phyloP scores from a whole-genome alignment of 192 early-diverging fungal genomes.

The Umbelopsis isabellina region DNA sequence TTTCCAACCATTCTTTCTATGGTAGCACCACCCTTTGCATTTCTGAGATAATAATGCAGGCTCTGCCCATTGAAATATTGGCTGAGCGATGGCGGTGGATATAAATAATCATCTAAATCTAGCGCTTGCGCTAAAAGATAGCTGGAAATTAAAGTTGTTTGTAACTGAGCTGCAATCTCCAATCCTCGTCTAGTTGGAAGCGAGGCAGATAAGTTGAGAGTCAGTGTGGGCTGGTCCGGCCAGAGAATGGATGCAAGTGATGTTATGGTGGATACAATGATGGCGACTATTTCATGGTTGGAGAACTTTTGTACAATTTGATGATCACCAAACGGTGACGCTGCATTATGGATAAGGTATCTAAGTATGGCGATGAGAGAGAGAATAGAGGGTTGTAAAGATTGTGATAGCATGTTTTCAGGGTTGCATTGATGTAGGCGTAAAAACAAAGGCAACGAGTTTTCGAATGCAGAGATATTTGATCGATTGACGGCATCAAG shows the following conservation, averaged over 20 bases:
- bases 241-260: slow-evolving; percentile 22
- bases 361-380: slow-evolving; percentile 29
- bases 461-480: neutral
- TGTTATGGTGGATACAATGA: slow-evolving; percentile 45
- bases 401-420: neutral
- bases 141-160: slow-evolving; percentile 40
- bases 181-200: slow-evolving; percentile 44
- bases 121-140: slow-evolving; percentile 44
- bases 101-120: slow-evolving; percentile 26
- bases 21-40: slow-evolving; percentile 39
- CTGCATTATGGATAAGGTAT: slow-evolving; percentile 44
- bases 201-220: slow-evolving; percentile 15
- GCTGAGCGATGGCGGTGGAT: slow-evolving; percentile 29
- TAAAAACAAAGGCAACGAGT: neutral
- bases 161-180: slow-evolving; percentile 50
- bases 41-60: slow-evolving; percentile 39
- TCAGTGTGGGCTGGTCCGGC: neutral
- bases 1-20: slow-evolving; percentile 36
- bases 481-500: neutral
- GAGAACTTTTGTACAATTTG: slow-evolving; percentile 33
- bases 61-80: slow-evolving; percentile 39
- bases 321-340: neutral
- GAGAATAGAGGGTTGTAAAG: slow-evolving; percentile 22
- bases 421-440: neutral
- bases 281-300: slow-evolving; percentile 52